Conservation (phyloP, 768 basidiomycete genomes). For the Suillus subalutaceus region DNA sequence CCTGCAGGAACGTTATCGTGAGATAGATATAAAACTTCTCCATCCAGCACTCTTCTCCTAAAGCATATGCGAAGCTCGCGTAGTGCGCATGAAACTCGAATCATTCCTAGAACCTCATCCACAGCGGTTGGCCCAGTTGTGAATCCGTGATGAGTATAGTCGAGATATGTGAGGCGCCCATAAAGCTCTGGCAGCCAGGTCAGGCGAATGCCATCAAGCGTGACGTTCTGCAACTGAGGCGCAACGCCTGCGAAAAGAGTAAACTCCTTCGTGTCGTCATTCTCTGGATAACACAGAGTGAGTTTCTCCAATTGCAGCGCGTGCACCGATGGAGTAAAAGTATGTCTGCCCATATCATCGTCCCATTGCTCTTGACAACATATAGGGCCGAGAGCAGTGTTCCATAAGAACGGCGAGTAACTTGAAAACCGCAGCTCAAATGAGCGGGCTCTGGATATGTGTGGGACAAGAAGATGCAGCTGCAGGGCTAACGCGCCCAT, state of each 20-base stretch:
- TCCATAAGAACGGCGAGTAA: slow-evolving; percentile 69
- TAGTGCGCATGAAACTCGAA: slow-evolving; percentile 55
- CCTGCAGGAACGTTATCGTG: slow-evolving; percentile 34
- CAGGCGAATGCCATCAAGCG: slow-evolving; percentile 66
- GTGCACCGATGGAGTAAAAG: slow-evolving; percentile 29
- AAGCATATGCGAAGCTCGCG: slow-evolving; percentile 60
- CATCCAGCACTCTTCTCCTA: slow-evolving; percentile 38
- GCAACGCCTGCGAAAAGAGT: slow-evolving; percentile 63
- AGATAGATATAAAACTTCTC: slow-evolving; percentile 25
- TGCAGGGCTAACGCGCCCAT: slow-evolving; percentile 57
- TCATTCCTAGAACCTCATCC: slow-evolving; percentile 58
- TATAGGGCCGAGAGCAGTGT: slow-evolving; percentile 59
- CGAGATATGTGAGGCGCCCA: slow-evolving; percentile 60
- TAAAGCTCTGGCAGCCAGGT: slow-evolving; percentile 66
- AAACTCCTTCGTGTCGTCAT: slow-evolving; percentile 73
- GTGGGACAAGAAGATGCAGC: slow-evolving; percentile 54
- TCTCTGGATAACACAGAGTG: slow-evolving; percentile 58
- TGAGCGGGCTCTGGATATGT: slow-evolving; percentile 62
- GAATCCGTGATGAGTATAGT: slow-evolving; percentile 76
- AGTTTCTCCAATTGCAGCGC: slow-evolving; percentile 56
- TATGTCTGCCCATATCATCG: slow-evolving; percentile 11
- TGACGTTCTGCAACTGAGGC: slow-evolving; percentile 56
- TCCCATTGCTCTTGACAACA: slow-evolving; percentile 39
- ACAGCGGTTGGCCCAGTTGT: slow-evolving; percentile 58
- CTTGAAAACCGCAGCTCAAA: slow-evolving; percentile 57